phyloP scores from a whole-genome alignment of 306 rosid genomes.

The Crataegus laevigata region DNA sequence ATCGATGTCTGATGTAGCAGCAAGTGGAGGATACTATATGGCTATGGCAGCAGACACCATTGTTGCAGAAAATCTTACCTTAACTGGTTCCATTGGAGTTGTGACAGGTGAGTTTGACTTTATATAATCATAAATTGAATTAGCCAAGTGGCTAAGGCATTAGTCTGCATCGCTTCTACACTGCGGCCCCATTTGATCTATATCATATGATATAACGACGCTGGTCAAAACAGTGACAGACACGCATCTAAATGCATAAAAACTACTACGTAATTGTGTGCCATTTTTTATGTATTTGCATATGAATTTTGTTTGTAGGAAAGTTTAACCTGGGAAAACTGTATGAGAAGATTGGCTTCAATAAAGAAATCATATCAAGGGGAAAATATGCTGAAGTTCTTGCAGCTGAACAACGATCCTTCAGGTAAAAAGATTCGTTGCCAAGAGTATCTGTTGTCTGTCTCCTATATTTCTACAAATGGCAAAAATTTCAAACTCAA shows the following conservation, averaged over 20 bases:
- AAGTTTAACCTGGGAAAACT: conserved; percentile 77
- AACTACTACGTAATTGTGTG: neutral
- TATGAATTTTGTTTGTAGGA: conserved; percentile 35
- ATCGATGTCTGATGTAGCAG: conserved; percentile 96
- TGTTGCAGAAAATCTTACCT: conserved; percentile 90
- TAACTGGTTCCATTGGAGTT: conserved; percentile 98
- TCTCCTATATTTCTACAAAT: neutral
- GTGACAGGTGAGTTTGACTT: conserved; percentile 56
- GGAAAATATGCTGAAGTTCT: conserved; percentile 85
- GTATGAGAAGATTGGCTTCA: conserved; percentile 94
- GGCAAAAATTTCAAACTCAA: neutral
- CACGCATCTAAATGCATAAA: neutral
- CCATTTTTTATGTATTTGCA: neutral
- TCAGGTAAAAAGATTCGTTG: conserved; percentile 41
- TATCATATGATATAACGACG: neutral
- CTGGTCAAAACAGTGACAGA: neutral
- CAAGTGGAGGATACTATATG: conserved; percentile 98
- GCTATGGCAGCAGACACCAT: conserved; percentile 91
- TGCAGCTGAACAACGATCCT: conserved; percentile 90
- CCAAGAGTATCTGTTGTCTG: neutral
- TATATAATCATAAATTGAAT: neutral
- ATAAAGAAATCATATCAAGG: conserved; percentile 82
- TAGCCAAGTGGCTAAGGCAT: too few relatives aligned
- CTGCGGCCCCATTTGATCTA: neutral
- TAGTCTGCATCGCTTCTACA: too few relatives aligned